Evolutionary conservation across 441 rosid species (phyloP), one percentile per base, ranked within the genome.

Genomic region (Mallotus japonicus): DNA sequence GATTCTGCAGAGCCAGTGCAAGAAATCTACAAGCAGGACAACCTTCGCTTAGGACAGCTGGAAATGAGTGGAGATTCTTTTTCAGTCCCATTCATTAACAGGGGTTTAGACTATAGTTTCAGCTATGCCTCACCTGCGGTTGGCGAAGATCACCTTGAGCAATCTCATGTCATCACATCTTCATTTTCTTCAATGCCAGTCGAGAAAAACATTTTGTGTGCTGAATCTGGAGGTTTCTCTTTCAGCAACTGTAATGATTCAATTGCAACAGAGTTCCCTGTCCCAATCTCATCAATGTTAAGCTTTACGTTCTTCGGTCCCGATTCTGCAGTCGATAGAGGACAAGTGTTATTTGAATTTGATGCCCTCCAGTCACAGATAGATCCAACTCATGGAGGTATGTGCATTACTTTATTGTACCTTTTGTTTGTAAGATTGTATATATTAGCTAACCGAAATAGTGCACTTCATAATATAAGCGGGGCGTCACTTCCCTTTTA

Each of bases 221-320:
- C 80, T 40, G 77, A 78, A 58, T 34, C 82, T 65, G 87, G 70
- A 67, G 90, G 85, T 57, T 88, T 91, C 79, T 89, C 97, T 64
- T 89, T 86, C 71, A 83, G 83, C 77, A 86, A 82, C 67, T 77
- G 81, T 64, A 58, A 58, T 6, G 88, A 85, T 74, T 78, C 90
- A 22, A 65, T 74, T 57, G 53, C 74, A 10, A 63, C 58, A 37
- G 81, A 82, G 44, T 69, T 84, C 65, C 76, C 86, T 56, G 77
- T 83, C 22, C 79, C 90, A 65, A 44, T 90, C 58, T 80, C 83
- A n/a, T 84, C 96, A 14, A 83, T 87, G 89, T 90, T 86, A 53
- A 91, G 95, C 81, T 87, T 93, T 77, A 77, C 86, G 60, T 93
- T 93, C 82, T 82, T 86, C 73, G 75, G 87, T 61, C 88, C 89